Evolutionary conservation across 768 basidiomycete species (phyloP).

Genomic region (Dacryopinax spathularia): DNA sequence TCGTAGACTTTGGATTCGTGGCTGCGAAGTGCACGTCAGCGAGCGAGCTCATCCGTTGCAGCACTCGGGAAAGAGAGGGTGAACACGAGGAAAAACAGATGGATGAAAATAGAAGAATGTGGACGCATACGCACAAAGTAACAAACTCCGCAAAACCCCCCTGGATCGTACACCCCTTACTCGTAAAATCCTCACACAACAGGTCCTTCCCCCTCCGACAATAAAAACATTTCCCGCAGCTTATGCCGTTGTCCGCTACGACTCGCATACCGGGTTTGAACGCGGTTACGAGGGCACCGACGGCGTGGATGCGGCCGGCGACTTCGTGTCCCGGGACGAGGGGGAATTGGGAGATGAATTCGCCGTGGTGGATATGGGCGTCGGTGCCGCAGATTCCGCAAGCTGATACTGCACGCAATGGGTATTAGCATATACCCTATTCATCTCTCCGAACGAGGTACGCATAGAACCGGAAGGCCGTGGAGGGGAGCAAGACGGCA

Average conservation of each 20-base stretch:
- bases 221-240: slow-evolving; percentile 78
- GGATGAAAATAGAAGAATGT: no score
- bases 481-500: background rate
- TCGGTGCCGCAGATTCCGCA: slow-evolving; percentile 48
- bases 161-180: slow-evolving; percentile 62
- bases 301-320: slow-evolving; percentile 54
- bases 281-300: slow-evolving; percentile 66
- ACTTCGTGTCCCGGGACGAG: slow-evolving; percentile 64
- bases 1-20: slow-evolving; percentile 69
- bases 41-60: no score
- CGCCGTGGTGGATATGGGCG: slow-evolving; percentile 50
- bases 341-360: slow-evolving; percentile 58
- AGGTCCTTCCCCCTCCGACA: slow-evolving; percentile 73
- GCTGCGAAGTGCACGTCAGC: no score
- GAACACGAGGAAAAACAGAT: no score
- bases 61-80: slow-evolving; percentile 24
- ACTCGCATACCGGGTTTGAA: slow-evolving; percentile 68
- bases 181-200: slow-evolving; percentile 72
- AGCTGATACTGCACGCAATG: slow-evolving; percentile 19
- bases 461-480: slow-evolving; percentile 6
- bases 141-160: slow-evolving; percentile 88
- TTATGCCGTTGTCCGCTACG: slow-evolving; percentile 65
- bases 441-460: background rate
- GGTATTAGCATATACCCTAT: background rate
- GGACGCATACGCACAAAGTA: slow-evolving; percentile 50